Evolutionary conservation across 2,329 filamentous ascomycete species (phyloP).

Genomic region (Talaromyces sp.): DNA sequence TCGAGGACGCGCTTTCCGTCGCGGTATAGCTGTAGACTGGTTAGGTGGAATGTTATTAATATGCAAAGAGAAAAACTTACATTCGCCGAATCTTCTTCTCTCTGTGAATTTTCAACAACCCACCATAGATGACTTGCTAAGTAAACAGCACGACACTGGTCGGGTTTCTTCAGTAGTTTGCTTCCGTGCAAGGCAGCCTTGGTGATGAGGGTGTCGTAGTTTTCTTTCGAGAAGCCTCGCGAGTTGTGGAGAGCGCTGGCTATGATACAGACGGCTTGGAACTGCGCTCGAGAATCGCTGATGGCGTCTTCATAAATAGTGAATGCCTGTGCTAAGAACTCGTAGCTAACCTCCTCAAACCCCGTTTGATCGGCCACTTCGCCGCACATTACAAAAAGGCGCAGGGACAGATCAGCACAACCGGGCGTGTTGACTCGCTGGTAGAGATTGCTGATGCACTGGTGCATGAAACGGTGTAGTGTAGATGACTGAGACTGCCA

Average conservation of each 20-base stretch:
- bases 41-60: not conserved
- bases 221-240: conserved; percentile 88
- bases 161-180: conserved; percentile 94
- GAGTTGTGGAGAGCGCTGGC: conserved; percentile 84
- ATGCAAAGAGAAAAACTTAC: conserved; percentile 47
- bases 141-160: conserved; percentile 95
- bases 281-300: conserved; percentile 92
- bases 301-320: conserved; percentile 97
- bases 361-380: conserved; percentile 87
- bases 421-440: conserved; percentile 75
- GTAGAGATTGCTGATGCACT: conserved; percentile 79
- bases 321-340: conserved; percentile 97
- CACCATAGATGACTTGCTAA: conserved; percentile 97
- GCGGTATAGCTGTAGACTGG: conserved; percentile 69
- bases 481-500: conserved; percentile 71
- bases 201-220: conserved; percentile 97
- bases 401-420: conserved; percentile 80
- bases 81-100: conserved; percentile 76
- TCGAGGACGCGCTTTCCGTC: conserved; percentile 96
- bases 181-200: conserved; percentile 96
- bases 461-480: conserved; percentile 94
- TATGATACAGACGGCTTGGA: conserved; percentile 94
- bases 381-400: conserved; percentile 85
- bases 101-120: conserved; percentile 76
- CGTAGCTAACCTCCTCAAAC: conserved; percentile 94